Percentiles rank a stretch among this genome's conserved stretches.
Conservation (phyloP, 2,329 filamentous ascomycete genomes). For the Colletotrichum sp. region DNA sequence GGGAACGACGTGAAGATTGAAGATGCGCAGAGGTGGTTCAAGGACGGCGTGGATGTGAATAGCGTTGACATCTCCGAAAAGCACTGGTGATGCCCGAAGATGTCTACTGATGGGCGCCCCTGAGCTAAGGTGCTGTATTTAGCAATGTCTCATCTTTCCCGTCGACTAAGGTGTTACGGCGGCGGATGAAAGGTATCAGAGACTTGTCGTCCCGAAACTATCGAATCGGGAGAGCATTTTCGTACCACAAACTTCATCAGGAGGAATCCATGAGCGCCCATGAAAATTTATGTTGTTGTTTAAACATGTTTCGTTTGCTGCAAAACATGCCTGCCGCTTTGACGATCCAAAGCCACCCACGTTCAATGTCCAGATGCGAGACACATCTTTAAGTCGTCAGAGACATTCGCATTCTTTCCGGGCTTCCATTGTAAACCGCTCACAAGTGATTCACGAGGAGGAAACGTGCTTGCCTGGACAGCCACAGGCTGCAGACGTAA, state of each 20-base stretch:
- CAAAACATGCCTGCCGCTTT: background rate
- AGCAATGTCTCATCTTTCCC: background rate
- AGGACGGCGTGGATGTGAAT: conserved; percentile 72
- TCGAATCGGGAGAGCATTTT: background rate
- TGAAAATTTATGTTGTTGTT: background rate
- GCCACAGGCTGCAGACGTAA: background rate
- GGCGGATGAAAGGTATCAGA: background rate
- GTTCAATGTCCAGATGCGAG: background rate
- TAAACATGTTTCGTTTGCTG: background rate
- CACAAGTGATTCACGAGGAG: background rate
- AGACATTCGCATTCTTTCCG: background rate
- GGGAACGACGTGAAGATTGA: conserved; percentile 72
- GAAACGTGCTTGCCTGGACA: background rate
- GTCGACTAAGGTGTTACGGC: background rate
- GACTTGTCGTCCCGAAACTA: background rate
- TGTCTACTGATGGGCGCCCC: background rate
- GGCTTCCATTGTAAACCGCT: background rate
- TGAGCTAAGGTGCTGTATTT: background rate
- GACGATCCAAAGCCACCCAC: background rate
- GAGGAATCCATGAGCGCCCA: background rate
- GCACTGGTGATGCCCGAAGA: conserved; percentile 59
- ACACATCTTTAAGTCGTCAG: background rate
- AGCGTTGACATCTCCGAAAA: conserved; percentile 68
- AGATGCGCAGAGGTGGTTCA: conserved; percentile 72
- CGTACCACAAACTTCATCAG: background rate